A percentile compares a stretch with the other conserved stretches of the same genome.
These are phyloP conservation scores for Saccharomyces hybrid DNA, from an alignment of 1,139 yeast genomes.

Conservation along the genomic window DNA sequence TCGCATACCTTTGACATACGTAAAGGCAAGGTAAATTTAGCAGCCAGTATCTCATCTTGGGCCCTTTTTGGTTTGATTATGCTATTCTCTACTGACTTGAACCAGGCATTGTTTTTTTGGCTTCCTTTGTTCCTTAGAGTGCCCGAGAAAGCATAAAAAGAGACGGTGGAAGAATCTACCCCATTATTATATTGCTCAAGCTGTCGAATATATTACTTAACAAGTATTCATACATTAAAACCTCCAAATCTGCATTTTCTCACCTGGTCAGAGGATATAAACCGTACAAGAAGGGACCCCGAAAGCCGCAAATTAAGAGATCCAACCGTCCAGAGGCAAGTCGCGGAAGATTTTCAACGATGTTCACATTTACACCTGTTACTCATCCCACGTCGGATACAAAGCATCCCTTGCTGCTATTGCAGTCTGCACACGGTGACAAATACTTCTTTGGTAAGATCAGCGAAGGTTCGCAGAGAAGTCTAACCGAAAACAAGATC, in stretches of 20 bases:
- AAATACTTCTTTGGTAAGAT: constrained; percentile 71
- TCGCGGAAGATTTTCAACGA: constrained; percentile 16
- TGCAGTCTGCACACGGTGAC: constrained; percentile 41
- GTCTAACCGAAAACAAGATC: constrained; percentile 47
- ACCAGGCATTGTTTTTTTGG: not conserved
- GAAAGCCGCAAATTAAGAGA: not conserved
- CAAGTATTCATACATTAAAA: not conserved
- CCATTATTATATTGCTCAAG: not conserved
- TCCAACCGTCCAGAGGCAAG: not conserved
- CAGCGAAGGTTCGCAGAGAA: constrained; percentile 82
- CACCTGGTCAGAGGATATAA: not conserved
- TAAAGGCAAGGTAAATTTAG: not conserved
- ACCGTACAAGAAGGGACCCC: not conserved
- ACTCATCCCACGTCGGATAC: constrained; percentile 57
- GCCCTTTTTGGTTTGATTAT: not conserved
- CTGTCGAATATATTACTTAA: not conserved
- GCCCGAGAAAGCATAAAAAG: not conserved
- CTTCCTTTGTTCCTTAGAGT: not conserved
- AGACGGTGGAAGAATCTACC: not conserved
- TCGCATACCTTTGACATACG: not conserved
- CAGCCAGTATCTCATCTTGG: not conserved
- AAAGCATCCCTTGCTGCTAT: constrained; percentile 50
- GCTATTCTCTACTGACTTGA: not conserved
- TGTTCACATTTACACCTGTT: constrained; percentile 34
- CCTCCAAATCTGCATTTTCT: not conserved